Base-by-base conservation (phyloP, 352 stramenopile species). In the Phytopythium ostracodes region DNA sequence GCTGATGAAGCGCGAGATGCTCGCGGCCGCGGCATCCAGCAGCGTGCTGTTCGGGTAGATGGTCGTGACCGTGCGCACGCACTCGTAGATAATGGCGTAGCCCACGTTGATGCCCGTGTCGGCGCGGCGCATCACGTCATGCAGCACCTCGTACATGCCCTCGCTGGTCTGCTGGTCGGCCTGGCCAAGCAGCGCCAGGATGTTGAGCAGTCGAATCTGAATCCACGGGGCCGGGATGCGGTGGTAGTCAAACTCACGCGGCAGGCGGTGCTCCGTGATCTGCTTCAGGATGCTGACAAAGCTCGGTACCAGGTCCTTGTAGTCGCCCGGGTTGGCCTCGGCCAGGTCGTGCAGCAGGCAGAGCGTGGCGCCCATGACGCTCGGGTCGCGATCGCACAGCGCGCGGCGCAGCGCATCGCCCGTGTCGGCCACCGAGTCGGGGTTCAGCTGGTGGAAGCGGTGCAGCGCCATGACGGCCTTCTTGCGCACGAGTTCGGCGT, bases 81-180 rank as follows among this genome's bases (percentile, higher is more conserved):
- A 99, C 73, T 99, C 98, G 82, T 99, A 99, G 47, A 99, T 98
- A 71, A 99, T 98, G 18, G 98, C 98, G 80, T 99, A 99, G 38
- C 97, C 98, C 6, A 99, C 97, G 84, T 99, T 99, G 71, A 99
- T 99, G 12, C 97, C 97, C 14, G 97, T 98, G 78, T 99, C 98
- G 14, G 98, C 97, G 67, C 98, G 94, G 58, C 97, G 94, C 91
- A 99, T 98, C 47, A 98, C 97, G 62, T 99, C 96, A 53, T 96
- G 81, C 35, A 99, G 77, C 57, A 99, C 98, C 83, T 99, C 97
- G 85, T 99, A 99, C 96, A 99, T 99, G 58, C 97, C 97, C 72
- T 99, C 96, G 61, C 87, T 98, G 2, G 94, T 94, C 53, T 87
- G 76, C 69, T 98, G 90, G 67, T 98, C 94, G 4, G 87, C 93